phyloP scores from a whole-genome alignment of 1,284 basidiomycete genomes.

The Limonomyces culmigenus region DNA sequence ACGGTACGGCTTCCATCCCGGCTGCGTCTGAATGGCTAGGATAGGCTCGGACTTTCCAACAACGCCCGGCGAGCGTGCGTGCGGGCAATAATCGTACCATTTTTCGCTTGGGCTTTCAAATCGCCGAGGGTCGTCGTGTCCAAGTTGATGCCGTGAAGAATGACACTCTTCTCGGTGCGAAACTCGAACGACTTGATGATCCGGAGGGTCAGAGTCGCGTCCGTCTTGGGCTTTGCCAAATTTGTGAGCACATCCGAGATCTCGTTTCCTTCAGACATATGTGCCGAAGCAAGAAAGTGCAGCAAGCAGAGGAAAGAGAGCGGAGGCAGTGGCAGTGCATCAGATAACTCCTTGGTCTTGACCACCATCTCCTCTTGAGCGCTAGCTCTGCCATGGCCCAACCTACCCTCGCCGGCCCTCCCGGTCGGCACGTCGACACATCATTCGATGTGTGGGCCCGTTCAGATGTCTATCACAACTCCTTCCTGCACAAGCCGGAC shows the following conservation, averaged over 20 bases:
- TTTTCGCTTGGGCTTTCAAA: slow-evolving; percentile 53
- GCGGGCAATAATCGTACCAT: slow-evolving; percentile 33
- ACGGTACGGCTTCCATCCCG: slow-evolving; percentile 80
- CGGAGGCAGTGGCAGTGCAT: too few relatives aligned
- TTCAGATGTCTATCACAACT: slow-evolving; percentile 39
- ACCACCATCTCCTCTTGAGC: too few relatives aligned
- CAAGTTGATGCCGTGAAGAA: slow-evolving; percentile 73
- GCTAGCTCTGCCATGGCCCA: too few relatives aligned
- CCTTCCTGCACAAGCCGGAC: slow-evolving; percentile 29
- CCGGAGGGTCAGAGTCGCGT: slow-evolving; percentile 76
- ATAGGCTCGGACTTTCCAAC: slow-evolving; percentile 2
- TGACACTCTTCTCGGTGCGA: slow-evolving; percentile 78
- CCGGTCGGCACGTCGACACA: too few relatives aligned
- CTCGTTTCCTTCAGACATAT: slow-evolving; percentile 8
- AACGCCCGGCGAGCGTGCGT: slow-evolving; percentile 4
- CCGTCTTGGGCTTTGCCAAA: slow-evolving; percentile 44
- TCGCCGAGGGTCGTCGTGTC: slow-evolving; percentile 59
- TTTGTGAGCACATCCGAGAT: slow-evolving; percentile 47
- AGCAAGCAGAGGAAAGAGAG: too few relatives aligned
- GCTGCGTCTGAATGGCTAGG: slow-evolving; percentile 50
- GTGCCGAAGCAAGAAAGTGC: background rate
- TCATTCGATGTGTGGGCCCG: slow-evolving; percentile 30
- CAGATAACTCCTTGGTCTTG: too few relatives aligned
- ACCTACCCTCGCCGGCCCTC: too few relatives aligned
- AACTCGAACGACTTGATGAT: slow-evolving; percentile 93